Conservation (phyloP, 1,284 basidiomycete species). For the Tremellales sp. region DNA sequence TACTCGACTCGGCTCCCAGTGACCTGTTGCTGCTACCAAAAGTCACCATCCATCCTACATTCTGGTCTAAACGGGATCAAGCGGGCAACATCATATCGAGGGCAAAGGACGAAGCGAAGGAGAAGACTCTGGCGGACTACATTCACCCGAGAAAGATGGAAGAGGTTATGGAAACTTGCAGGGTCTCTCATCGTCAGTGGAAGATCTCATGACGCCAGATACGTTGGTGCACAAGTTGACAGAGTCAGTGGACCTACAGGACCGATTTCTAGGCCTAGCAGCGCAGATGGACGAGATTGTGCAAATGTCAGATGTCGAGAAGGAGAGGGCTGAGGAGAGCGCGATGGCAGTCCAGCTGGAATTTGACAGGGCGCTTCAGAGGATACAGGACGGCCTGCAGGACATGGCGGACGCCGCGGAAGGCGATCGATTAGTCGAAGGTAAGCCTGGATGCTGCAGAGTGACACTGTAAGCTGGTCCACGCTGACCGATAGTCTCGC, state of each 20-base stretch:
- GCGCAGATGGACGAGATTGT: constrained; percentile 55
- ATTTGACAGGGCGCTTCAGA: constrained; percentile 29
- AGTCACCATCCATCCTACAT: constrained; percentile 33
- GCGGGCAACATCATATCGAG: constrained; percentile 7
- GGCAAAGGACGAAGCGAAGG: constrained; percentile 18
- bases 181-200: constrained; percentile 30
- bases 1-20: constrained; percentile 28
- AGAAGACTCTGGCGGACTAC: constrained; percentile 42
- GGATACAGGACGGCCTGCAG: constrained; percentile 32
- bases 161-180: constrained; percentile 40
- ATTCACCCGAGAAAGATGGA: constrained; percentile 44
- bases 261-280: constrained; percentile 30
- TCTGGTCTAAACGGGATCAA: constrained; percentile 31
- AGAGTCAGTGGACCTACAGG: constrained; percentile 27
- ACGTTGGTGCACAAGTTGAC: neutral
- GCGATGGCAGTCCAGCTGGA: constrained; percentile 54
- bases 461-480: neutral
- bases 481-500: constrained; percentile 15
- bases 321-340: constrained; percentile 59
- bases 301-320: constrained; percentile 64
- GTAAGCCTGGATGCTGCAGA: neutral
- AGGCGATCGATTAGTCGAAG: neutral
- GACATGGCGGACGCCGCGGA: constrained; percentile 18
- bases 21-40: constrained; percentile 43
- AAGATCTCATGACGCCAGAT: neutral